Evolutionary conservation across 176 grass and related monocot species (phyloP).

Genomic region (Zoysia pacifica): DNA sequence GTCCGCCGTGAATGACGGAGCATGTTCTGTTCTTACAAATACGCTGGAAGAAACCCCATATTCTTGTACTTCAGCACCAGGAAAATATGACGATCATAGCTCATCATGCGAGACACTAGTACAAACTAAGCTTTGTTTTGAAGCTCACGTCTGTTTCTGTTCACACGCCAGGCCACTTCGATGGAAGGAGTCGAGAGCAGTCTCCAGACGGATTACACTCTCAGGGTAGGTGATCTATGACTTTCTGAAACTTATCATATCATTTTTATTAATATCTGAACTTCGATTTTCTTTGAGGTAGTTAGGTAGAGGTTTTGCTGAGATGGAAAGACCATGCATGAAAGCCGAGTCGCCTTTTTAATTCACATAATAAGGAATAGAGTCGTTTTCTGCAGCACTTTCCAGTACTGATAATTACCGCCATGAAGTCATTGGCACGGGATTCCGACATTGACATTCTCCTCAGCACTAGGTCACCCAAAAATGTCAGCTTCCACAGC

Average conservation of each 20-base stretch:
- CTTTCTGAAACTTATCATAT: neutral
- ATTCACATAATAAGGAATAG: neutral
- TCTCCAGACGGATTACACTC: conserved; percentile 96
- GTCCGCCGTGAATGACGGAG: neutral
- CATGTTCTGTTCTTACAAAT: neutral
- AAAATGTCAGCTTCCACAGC: neutral
- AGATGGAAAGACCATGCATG: neutral
- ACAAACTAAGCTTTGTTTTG: neutral
- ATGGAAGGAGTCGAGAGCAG: conserved; percentile 89
- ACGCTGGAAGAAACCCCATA: neutral
- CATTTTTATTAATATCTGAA: neutral
- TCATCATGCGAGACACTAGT: neutral
- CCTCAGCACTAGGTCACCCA: neutral
- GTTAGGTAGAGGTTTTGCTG: too few species aligned
- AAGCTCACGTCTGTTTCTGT: neutral
- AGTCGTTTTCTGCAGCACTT: neutral
- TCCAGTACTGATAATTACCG: neutral
- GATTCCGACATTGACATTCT: neutral
- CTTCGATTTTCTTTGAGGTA: neutral
- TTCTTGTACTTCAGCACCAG: neutral
- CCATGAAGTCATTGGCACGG: neutral
- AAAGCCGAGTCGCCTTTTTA: neutral
- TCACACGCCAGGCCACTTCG: conserved; percentile 64
- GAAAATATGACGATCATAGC: neutral
- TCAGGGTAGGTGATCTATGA: conserved; percentile 54